phyloP scores from a whole-genome alignment of 1,284 basidiomycete genomes.

The Peniophora sp. region DNA sequence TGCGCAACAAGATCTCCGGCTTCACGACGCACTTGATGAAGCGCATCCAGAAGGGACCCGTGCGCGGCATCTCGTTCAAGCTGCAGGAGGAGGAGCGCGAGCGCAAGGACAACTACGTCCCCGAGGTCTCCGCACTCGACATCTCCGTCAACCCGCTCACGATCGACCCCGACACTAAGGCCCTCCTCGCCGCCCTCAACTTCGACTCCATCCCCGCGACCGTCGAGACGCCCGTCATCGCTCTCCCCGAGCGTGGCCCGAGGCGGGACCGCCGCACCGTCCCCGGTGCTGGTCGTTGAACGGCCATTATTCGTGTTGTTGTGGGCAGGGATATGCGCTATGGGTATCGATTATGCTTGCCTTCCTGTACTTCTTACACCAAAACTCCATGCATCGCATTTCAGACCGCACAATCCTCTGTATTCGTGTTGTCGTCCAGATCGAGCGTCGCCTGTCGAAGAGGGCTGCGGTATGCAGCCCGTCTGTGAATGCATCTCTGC shows the following conservation, averaged over 20 bases:
- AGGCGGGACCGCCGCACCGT: slow-evolving; percentile 76
- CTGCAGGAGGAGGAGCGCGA: slow-evolving; percentile 99
- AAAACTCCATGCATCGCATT: slow-evolving; percentile 5
- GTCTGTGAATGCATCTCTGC: too few species aligned
- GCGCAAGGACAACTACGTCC: slow-evolving; percentile 98
- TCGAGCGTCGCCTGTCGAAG: too few species aligned
- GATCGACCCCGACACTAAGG: slow-evolving; percentile 89
- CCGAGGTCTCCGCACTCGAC: slow-evolving; percentile 92
- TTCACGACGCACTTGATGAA: slow-evolving; percentile 99
- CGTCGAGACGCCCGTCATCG: slow-evolving; percentile 60
- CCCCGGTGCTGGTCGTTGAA: slow-evolving; percentile 65
- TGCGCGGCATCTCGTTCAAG: slow-evolving; percentile 99
- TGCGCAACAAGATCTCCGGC: slow-evolving; percentile 99
- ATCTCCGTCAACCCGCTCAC: slow-evolving; percentile 68
- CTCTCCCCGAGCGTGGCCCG: slow-evolving; percentile 64
- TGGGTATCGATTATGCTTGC: slow-evolving; percentile 3
- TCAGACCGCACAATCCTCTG: background rate
- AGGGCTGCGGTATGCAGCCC: too few species aligned
- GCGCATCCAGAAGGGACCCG: slow-evolving; percentile 98
- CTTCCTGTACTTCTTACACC: slow-evolving; percentile 9
- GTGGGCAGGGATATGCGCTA: slow-evolving; percentile 5
- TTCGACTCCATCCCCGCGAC: slow-evolving; percentile 81
- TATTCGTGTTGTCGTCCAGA: too few species aligned
- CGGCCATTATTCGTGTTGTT: slow-evolving; percentile 3
- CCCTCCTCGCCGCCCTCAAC: slow-evolving; percentile 83